Evolutionary conservation across 257 asterid genomes (phyloP), one percentile per base, ranked within the genome.

Genomic region (Rauvolfia tetraphylla): DNA sequence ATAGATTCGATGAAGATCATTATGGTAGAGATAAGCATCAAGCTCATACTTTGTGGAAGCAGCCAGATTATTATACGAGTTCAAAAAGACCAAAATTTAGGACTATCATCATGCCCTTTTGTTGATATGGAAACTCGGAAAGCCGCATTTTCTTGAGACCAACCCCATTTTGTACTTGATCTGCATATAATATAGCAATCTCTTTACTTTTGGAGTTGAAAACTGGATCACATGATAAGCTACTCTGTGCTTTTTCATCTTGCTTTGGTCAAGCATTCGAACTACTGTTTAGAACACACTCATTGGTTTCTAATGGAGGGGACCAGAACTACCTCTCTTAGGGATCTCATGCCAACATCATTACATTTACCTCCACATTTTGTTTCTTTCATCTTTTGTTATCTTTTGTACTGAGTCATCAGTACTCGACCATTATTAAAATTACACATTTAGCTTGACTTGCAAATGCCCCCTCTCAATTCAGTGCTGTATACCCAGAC

Each of bases 71-170:
- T 59, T 29, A 36, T 77, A 68, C 27, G 69, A 69, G 72, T 68
- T 74, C 36, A 29, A 27, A 62, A 59, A 48, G 66, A 61, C 59
- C 31, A 29, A 80, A 48, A 71, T 62, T 31, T 29, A 61, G 31
- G 38, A 58, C 6, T 18, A 69, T 38, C 36, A 58, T 34, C 33
- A 62, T 51, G 27, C 77, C 75, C 75, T 75, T 61, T 25, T 68
- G 27, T 38, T 62, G 42, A 29, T 38, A 57, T 25, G 46, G 72
- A 54, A 65, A 36, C 71, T 65, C 71, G 71, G 71, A 65, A 65
- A 79, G 82, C 86, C 84, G 84, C 81, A 74, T 42, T 79, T 79
- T 79, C 86, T 83, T 77, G 86, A 83, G 86, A 80, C 86, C 82
- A 76, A 25, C 83, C 75, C 83, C 78, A 34, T 53, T 63, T 39